Evolutionary conservation across 164 flowering plant species (phyloP).

Genomic region (Aristolochia contorta): DNA sequence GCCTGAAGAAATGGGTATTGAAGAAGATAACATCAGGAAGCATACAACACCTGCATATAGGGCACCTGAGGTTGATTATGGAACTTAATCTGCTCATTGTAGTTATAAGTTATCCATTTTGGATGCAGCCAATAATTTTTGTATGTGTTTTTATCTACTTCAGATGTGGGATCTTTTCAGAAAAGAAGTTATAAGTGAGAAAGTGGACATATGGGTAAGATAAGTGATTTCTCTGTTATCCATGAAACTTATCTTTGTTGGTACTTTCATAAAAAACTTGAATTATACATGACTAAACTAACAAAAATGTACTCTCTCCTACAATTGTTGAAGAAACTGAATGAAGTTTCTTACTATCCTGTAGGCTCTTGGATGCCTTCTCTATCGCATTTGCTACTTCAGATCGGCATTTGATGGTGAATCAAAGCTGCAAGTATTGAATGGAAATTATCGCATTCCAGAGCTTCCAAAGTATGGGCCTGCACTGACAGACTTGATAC

Average conservation of each 20-base stretch:
- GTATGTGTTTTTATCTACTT: conserved; percentile 9
- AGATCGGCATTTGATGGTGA: conserved; percentile 98
- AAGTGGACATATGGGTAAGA: conserved; percentile 99
- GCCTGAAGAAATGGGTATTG: conserved; percentile 99
- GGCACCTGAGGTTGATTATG: conserved; percentile 80
- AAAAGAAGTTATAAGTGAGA: conserved; percentile 84
- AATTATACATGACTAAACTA: no score
- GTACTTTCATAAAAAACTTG: neutral
- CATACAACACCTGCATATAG: conserved; percentile 97
- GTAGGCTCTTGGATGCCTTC: conserved; percentile 97
- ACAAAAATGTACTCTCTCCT: no score
- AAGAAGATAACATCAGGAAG: conserved; percentile 96
- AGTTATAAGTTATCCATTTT: conserved; percentile 7
- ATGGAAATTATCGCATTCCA: conserved; percentile 96
- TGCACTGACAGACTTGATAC: conserved; percentile 51
- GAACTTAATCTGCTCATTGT: conserved; percentile 3
- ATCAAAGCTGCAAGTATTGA: conserved; percentile 90
- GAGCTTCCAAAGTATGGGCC: conserved; percentile 78
- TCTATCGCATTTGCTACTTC: conserved; percentile 84
- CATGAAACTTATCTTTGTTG: neutral
- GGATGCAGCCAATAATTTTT: conserved; percentile 15
- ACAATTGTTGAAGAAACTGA: conserved; percentile 1
- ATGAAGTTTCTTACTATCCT: conserved; percentile 1
- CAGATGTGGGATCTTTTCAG: conserved; percentile 99
- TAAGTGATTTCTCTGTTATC: neutral